Base-by-base conservation (phyloP, 768 basidiomycete species). In the Pleurotus eryngii region DNA sequence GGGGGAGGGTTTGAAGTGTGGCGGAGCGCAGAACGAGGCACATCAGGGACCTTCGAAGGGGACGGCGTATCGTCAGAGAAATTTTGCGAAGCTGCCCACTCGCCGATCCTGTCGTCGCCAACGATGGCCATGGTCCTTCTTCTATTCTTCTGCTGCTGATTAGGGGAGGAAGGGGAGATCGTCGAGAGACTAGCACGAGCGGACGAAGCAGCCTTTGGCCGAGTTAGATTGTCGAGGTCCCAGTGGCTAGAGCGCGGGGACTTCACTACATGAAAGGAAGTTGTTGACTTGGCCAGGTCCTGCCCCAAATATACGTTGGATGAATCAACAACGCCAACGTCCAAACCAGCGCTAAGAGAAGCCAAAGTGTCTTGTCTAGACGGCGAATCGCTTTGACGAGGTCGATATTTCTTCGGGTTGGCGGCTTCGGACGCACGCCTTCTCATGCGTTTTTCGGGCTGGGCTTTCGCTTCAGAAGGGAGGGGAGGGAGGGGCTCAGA, bases 1-100 rank as follows among this genome's bases (percentile, higher is more conserved):
- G 66, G 62, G n/a, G 62, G 61, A 27, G 64, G 62, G 7, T 57
- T 60, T 17, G 66, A 61, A 9, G 66, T 50, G 20, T 20, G 49
- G 27, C 11, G 20, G 67, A 35, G 65, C 64, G 35, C 65, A 64
- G 26, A 58, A 59, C 7, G 59, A 53, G 47, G 59, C 60, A 30
- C 57, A 56, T 24, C 60, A 63, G 22, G 49, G 56, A 11, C 61
- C 11, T 53, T 39, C 51, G 65, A 7, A 46, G 49, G 35, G 59
- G 57, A 43, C 20, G 57, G 35, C 46, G 57, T 14, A 18, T 7
- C n/a, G 2, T 35, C 30, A 35, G 30, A 11, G 30, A 35, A 35
- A 11, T 35, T 35, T 35, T 35, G 30, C 46, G 18, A 30, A 8
- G 39, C 37, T 17, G 57, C 18, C 49, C 50, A 30, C 20, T 49